These are phyloP conservation scores for Nakazawaea molendinolei DNA, from an alignment of 805 yeast genomes.

Conservation along the genomic window DNA sequence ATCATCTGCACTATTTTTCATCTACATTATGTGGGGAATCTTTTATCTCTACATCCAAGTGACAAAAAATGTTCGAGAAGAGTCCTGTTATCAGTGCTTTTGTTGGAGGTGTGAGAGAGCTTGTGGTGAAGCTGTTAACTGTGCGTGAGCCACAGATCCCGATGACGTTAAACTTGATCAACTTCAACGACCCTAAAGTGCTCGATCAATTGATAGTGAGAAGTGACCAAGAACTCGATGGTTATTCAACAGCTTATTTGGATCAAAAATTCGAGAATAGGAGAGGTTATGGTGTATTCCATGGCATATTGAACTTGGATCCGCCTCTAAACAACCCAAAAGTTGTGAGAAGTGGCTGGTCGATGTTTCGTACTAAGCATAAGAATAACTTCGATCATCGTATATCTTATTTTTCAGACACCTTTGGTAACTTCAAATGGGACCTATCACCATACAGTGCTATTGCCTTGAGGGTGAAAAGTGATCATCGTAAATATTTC, in stretches of 20 bases:
- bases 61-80: constrained; percentile 5
- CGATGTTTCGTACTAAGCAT: constrained; percentile 79
- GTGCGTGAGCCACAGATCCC: constrained; percentile 6
- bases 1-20: no score
- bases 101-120: constrained; percentile 4
- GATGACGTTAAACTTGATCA: constrained; percentile 37
- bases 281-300: constrained; percentile 56
- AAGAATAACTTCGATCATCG: constrained; percentile 41
- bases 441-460: constrained; percentile 63
- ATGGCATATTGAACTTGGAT: constrained; percentile 63
- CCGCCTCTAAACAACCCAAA: constrained; percentile 58
- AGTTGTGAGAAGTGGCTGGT: constrained; percentile 59
- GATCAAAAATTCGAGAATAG: constrained; percentile 24
- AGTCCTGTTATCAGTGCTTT: constrained; percentile 1
- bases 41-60: no score
- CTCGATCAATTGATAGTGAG: constrained; percentile 48
- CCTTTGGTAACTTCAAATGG: constrained; percentile 45
- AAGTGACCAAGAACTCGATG: constrained; percentile 73
- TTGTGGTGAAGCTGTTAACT: background rate
- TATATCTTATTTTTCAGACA: constrained; percentile 29
- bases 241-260: constrained; percentile 56
- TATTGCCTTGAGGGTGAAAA: constrained; percentile 63
- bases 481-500: constrained; percentile 67
- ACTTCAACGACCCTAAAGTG: constrained; percentile 45
- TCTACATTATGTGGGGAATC: no score